Base-by-base conservation (phyloP, 2,329 filamentous ascomycete species). In the Penicillium capsulatum region DNA sequence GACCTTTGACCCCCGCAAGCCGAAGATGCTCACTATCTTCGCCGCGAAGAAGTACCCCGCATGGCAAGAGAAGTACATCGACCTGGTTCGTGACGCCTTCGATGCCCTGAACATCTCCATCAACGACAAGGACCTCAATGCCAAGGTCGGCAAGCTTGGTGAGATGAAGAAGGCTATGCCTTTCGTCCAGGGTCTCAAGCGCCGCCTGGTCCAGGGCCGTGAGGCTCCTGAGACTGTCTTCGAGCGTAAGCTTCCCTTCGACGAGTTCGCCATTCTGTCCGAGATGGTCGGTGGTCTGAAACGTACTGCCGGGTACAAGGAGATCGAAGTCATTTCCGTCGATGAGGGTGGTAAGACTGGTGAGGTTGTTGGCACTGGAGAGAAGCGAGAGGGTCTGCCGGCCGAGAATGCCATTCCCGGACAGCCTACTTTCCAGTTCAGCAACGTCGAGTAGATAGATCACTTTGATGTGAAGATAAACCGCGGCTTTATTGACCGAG, bases 111-210 rank as follows among this genome's bases (percentile, higher is more conserved):
- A 70, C 50, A 72, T 85, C 49, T 70, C 72, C 7, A 68, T 85
- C 50, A 83, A 94, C 59, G 86, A 94, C 63, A 94, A 94, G 72
- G 80, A 79, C 40, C 72, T 96, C 32, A 86, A 81, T 57, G 81
- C 80, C 51, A 78, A 81, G 59, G 83, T 96, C 42, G 81, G 80
- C 53, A 94, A 94, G 73, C 75, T 88, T 59, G 81, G 81, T 30
- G 67, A 69, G 49, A 88, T 89, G 77, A 98, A 97, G 80, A 92
- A 94, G 71, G 91, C 89, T 2, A 97, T 97, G 91, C 92, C 92
- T 0, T 97, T 96, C 60, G 83, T 96, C 34, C 90, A 97, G 70
- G 70, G 65, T 5, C 72, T 97, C 44, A 96, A 96, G 82, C 86
- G 79, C 65, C 80, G 86, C 36, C 77, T 98, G 40, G 74, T 88